phyloP scores from a whole-genome alignment of 1,139 yeast genomes.

The Yamadazyma friedrichii region DNA sequence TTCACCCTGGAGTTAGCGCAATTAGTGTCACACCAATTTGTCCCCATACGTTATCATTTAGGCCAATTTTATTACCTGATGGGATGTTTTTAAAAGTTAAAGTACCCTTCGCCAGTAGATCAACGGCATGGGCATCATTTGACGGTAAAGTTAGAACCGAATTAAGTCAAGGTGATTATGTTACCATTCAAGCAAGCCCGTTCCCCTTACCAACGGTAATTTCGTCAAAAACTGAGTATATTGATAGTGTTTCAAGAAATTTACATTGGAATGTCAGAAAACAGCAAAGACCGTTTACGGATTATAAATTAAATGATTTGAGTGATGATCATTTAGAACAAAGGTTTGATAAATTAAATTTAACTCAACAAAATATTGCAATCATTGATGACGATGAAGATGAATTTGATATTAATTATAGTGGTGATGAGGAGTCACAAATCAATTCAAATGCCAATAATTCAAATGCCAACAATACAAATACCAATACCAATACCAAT shows the following conservation, averaged over 20 bases:
- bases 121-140: conserved; percentile 89
- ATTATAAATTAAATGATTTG: conserved; percentile 16
- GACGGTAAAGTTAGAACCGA: conserved; percentile 83
- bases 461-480: background rate
- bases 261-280: conserved; percentile 86
- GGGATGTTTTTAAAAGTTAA: conserved; percentile 76
- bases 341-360: conserved; percentile 17
- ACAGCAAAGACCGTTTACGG: conserved; percentile 68
- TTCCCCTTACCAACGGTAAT: conserved; percentile 86
- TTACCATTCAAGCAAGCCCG: conserved; percentile 73
- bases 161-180: conserved; percentile 69
- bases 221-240: conserved; percentile 71
- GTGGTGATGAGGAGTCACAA: conserved; percentile 19
- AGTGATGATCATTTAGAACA: conserved; percentile 15
- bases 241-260: conserved; percentile 79
- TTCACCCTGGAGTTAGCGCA: conserved; percentile 88
- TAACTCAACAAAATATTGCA: conserved; percentile 8
- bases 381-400: conserved; percentile 17
- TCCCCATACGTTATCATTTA: conserved; percentile 84
- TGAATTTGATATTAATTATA: conserved; percentile 30
- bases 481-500: background rate
- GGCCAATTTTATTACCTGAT: conserved; percentile 85
- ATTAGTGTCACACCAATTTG: conserved; percentile 89
- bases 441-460: background rate
- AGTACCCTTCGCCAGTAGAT: conserved; percentile 66